Conservation (phyloP, 2,329 filamentous ascomycete species). For the Verticillium nonalfalfae region DNA sequence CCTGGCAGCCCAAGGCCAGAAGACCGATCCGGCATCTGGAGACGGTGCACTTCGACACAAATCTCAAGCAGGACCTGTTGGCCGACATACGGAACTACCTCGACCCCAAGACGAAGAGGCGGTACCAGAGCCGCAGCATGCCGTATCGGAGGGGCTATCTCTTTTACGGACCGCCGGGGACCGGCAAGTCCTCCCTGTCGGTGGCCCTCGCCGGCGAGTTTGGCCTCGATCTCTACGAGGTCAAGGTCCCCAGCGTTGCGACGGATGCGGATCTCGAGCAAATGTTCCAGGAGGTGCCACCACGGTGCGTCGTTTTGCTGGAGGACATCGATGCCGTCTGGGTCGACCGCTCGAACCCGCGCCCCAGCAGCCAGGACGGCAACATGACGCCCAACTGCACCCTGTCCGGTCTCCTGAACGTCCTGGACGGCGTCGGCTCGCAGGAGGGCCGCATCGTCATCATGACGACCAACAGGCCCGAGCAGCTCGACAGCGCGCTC, state of each 20-base stretch:
- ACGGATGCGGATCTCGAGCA: slow-evolving; percentile 41
- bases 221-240: slow-evolving; percentile 41
- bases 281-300: slow-evolving; percentile 47
- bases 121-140: slow-evolving; percentile 55
- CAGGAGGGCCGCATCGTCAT: slow-evolving; percentile 65
- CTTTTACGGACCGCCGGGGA: slow-evolving; percentile 57
- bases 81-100: slow-evolving; percentile 46
- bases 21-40: slow-evolving; percentile 42
- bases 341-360: slow-evolving; percentile 16
- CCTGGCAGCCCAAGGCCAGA: slow-evolving; percentile 42
- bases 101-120: slow-evolving; percentile 38
- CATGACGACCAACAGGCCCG: slow-evolving; percentile 66
- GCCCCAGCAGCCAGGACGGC: slow-evolving; percentile 8
- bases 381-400: slow-evolving; percentile 28
- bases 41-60: slow-evolving; percentile 43
- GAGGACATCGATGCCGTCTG: slow-evolving; percentile 46
- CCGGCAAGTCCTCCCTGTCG: slow-evolving; percentile 51
- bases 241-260: slow-evolving; percentile 41
- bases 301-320: slow-evolving; percentile 45
- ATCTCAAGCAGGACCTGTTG: slow-evolving; percentile 38
- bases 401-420: slow-evolving; percentile 62
- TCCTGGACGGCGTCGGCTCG: slow-evolving; percentile 63
- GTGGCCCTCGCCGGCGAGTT: slow-evolving; percentile 45
- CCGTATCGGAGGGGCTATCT: slow-evolving; percentile 47
- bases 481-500: slow-evolving; percentile 58